Base-by-base conservation (phyloP, 1,139 yeast genomes). In the Geotrichum macrosporum region DNA sequence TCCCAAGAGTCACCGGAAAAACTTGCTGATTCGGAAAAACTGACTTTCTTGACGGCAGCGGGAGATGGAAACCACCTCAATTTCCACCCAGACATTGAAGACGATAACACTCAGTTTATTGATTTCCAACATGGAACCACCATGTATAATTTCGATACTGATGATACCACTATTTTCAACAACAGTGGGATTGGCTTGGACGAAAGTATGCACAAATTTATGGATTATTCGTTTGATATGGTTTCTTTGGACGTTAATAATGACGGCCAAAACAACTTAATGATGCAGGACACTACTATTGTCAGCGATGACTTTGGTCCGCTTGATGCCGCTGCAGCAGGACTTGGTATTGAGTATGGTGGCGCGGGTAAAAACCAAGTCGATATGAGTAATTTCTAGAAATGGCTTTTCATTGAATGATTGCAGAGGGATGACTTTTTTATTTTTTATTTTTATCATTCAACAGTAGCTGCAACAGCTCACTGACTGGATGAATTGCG, bases 201-300 rank as follows among this genome's bases (percentile, higher is more conserved):
- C 9, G 48, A 44, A n/a, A 39, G 34, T 13, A 19, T 44, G 15
- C 15, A 26, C 15, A 34, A 35, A n/a, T 30, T 45, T 9, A 45
- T 45, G 41, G 48, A 45, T 35, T 45, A 39, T 30, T 45, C 48
- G 6, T 44, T 37, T 26, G 39, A 27, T 10, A 15, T 34, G 24
- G 19, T 10, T 19, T 5, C 31, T 9, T 15, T 18, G 8, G 31
- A 4, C 20, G 35, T 20, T 10, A 27, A 15, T 16, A 19, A 22
- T 10, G 13, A 22, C 21, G 21, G 31, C 16, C 6, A 22, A 3
- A 36, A 31, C 15, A 45, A 34, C 36, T 24, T 39, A 18, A 20
- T 45, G 48, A 34, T 39, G 36, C 29, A 39, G 15, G 48, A 44
- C 30, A 18, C 36, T 6, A 44, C 43, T 29, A 36, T 29, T 8